Base-by-base conservation (phyloP, 805 yeast genomes). In the Starmerella cellae region DNA sequence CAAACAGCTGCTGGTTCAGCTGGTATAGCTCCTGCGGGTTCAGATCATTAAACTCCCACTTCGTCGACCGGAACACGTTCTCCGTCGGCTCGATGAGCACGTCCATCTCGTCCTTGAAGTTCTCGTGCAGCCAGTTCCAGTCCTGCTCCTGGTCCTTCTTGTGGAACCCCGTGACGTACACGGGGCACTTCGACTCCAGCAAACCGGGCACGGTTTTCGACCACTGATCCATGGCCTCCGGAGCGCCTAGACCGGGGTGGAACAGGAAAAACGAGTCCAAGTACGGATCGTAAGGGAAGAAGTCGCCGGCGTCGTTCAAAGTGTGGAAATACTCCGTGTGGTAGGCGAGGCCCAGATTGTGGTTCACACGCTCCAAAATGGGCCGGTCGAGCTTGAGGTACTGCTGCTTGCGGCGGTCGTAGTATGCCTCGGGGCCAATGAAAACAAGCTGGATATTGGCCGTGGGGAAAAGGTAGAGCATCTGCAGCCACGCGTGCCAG, bases 231-330 rank as follows among this genome's bases (percentile, higher is more conserved):
- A 73, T 70, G 19, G 78, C 68, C 55, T 83, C 94, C 13, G 82
- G 81, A 6, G 91, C 80, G 17, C 83, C 78, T 57, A 85, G 74
- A 32, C 95, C 95, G 3, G 98, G 97, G 60, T 88, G 97, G 80
- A 88, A 91, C 41, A 82, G 69, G 72, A 84, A 85, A 63, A 91
- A 91, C 22, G 76, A 75, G 60, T 91, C 98, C 59, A 83, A 71
- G 62, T 88, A 91, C 35, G 99, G 98, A 61, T 91, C 98, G 61
- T 87, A 91, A 4, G 98, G 98, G 77, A 84, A 83, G 60, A 91
- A 82, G 63, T 88, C 96, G 55, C 87, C 91, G 38, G 83, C 78
- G 55, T 85, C 85, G 63, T 91, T 94, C 47, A 81, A 69, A 31
- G 81, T 88, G 58, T 85, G 84, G 75, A 91, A 91, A 62, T 79